Evolutionary conservation across 805 yeast species (phyloP).

Genomic region (Saccharomycopsis sp.): DNA sequence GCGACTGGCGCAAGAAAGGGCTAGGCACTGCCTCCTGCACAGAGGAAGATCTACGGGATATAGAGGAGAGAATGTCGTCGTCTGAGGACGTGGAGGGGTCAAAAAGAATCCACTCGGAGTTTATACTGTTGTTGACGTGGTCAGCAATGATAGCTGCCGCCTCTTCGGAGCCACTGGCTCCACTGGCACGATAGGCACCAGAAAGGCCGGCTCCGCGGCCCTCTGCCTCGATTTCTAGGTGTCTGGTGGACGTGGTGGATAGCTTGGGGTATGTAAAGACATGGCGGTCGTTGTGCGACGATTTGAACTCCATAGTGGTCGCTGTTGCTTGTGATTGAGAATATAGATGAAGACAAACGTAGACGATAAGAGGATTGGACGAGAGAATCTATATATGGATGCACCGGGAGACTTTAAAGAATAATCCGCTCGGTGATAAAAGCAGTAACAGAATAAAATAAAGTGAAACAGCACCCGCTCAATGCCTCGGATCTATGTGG

Average conservation of each 20-base stretch:
- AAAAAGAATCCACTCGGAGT: conserved; percentile 15
- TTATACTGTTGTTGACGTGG: not conserved
- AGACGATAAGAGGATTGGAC: no score
- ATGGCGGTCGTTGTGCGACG: not conserved
- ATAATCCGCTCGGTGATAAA: no score
- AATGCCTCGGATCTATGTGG: not conserved
- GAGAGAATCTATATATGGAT: not conserved
- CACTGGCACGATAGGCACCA: not conserved
- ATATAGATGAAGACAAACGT: no score
- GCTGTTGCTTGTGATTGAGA: not conserved
- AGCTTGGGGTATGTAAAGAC: not conserved
- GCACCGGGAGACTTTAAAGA: no score
- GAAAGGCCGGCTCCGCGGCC: no score
- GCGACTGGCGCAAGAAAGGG: not conserved
- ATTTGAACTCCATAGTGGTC: not conserved
- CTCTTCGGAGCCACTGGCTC: not conserved
- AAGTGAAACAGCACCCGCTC: not conserved
- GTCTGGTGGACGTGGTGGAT: not conserved
- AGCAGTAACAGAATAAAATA: not conserved
- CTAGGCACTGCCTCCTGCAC: not conserved
- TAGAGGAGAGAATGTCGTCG: conserved; percentile 10
- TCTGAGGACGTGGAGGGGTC: conserved; percentile 15
- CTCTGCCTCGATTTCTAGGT: no score
- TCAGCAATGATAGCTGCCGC: not conserved
- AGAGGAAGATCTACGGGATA: not conserved